These are phyloP conservation scores for Omphalea diandra DNA, from an alignment of 441 rosid genomes.

Conservation along the genomic window DNA sequence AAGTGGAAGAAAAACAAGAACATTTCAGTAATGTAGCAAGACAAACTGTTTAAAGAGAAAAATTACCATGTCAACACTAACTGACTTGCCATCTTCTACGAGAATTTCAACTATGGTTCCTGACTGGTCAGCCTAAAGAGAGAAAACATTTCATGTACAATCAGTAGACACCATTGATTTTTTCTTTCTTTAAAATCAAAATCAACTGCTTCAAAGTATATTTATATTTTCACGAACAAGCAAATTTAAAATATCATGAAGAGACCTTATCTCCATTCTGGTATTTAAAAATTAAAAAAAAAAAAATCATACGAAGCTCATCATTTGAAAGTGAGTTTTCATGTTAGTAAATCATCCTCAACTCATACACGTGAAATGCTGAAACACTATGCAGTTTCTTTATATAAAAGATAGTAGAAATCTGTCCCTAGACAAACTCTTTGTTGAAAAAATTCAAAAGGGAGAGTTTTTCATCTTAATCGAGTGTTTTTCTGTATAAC, in stretches of 20 bases:
- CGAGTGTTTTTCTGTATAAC: too few relatives aligned
- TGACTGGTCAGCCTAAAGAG: constrained; percentile 62
- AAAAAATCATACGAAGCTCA: too few relatives aligned
- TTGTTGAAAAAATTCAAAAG: background rate
- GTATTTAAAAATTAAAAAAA: too few relatives aligned
- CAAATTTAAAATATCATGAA: background rate
- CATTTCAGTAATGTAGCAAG: background rate
- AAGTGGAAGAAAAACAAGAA: background rate
- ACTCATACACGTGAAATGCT: background rate
- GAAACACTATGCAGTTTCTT: background rate
- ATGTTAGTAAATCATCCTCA: background rate
- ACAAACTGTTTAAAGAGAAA: constrained; percentile 7
- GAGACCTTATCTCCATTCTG: too few relatives aligned
- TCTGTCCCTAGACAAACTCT: background rate
- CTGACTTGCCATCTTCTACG: constrained; percentile 71
- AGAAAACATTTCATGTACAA: constrained; percentile 4
- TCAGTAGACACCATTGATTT: constrained; percentile 1
- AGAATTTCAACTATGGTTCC: constrained; percentile 71
- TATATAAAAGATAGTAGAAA: background rate
- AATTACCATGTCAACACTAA: constrained; percentile 63
- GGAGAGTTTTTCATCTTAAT: background rate
- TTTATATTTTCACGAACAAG: too few relatives aligned
- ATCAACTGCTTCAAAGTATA: background rate
- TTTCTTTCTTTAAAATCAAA: too few relatives aligned
- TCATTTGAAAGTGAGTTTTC: background rate